These are phyloP conservation scores for Striga asiatica DNA, from an alignment of 257 asterid species.

Conservation along the genomic window DNA sequence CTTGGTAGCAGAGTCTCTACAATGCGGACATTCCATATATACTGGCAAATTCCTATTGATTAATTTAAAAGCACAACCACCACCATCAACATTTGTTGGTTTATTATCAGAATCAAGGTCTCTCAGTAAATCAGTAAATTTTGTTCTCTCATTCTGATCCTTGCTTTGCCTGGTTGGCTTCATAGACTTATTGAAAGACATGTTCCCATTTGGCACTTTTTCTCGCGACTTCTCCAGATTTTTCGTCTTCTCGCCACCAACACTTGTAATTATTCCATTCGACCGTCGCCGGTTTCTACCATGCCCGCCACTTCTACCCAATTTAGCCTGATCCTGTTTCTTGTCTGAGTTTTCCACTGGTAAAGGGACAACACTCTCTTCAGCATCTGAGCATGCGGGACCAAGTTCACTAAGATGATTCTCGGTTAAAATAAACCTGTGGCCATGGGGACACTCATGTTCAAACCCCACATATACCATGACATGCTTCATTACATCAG, in stretches of 20 bases:
- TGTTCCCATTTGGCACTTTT: constrained; percentile 35
- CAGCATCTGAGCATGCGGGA: constrained; percentile 39
- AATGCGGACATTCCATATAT: constrained; percentile 91
- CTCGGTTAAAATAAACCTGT: constrained; percentile 62
- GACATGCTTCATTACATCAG: constrained; percentile 30
- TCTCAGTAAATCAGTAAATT: background rate
- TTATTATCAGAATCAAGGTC: constrained; percentile 35
- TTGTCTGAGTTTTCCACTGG: constrained; percentile 32
- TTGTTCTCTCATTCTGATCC: constrained; percentile 5
- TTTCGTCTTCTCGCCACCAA: constrained; percentile 17
- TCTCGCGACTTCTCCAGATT: constrained; percentile 48
- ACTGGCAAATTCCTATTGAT: constrained; percentile 61
- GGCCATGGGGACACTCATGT: constrained; percentile 92
- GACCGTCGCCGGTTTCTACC: constrained; percentile 48
- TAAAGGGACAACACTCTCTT: constrained; percentile 33
- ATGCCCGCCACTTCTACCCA: constrained; percentile 43
- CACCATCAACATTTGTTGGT: constrained; percentile 34
- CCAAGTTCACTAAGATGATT: constrained; percentile 76
- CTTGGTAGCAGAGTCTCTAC: constrained; percentile 39
- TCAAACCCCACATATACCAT: constrained; percentile 69
- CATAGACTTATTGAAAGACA: constrained; percentile 24
- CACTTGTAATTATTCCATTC: constrained; percentile 40
- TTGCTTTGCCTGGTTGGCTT: constrained; percentile 34
- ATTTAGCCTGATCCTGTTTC: constrained; percentile 38
- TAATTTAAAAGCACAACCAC: constrained; percentile 41